Conservation (phyloP, 345 rosid species). For the Salix udensis region DNA sequence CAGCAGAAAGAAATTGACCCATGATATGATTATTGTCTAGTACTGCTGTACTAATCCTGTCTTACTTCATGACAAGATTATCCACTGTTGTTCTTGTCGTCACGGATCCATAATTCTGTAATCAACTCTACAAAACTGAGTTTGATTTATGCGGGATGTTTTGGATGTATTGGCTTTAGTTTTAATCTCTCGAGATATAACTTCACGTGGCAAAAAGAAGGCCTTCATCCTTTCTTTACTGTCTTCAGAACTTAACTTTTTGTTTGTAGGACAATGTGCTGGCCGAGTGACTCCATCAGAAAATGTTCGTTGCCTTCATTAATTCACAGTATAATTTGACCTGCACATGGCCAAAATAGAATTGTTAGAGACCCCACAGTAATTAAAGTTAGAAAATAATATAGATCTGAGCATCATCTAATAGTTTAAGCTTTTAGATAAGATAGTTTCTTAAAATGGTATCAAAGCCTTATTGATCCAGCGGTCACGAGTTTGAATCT, state of each 20-base stretch:
- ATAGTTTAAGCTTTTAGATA: too few relatives aligned
- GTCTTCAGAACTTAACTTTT: background rate
- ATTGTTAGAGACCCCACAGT: too few relatives aligned
- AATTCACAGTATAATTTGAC: background rate
- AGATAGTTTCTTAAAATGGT: too few relatives aligned
- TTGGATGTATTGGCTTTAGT: background rate
- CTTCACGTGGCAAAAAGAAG: too few relatives aligned
- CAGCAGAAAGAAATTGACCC: too few relatives aligned
- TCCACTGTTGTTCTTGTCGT: slow-evolving; percentile 23
- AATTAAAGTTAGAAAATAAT: too few relatives aligned
- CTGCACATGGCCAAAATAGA: background rate
- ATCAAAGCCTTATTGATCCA: accelerated
- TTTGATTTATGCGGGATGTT: background rate
- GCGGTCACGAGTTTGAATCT: accelerated
- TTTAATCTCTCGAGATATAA: background rate
- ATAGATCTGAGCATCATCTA: too few relatives aligned
- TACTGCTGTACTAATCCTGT: too few relatives aligned
- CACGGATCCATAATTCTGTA: slow-evolving; percentile 34
- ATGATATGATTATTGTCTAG: too few relatives aligned
- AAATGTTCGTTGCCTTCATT: background rate
- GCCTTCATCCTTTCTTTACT: background rate
- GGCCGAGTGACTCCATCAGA: slow-evolving; percentile 1
- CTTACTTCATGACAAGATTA: slow-evolving; percentile 8
- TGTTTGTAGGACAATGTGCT: slow-evolving; percentile 12
- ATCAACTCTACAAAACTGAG: background rate